Evolutionary conservation across 306 rosid species (phyloP), one percentile per base, ranked within the genome.

Genomic region (Carpinus viminea): DNA sequence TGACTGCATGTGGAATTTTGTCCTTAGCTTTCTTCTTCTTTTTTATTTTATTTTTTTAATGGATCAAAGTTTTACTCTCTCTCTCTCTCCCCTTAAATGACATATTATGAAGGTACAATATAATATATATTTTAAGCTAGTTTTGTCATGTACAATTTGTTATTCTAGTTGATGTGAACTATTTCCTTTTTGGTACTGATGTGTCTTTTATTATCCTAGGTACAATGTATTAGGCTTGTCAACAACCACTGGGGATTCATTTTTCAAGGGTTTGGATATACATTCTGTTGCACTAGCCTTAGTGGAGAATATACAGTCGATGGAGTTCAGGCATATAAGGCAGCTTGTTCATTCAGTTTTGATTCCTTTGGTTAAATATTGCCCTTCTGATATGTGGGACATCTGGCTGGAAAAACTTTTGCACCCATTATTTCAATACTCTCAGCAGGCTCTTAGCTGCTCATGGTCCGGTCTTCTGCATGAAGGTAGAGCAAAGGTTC

Each of bases 311-410:
- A 77, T 93, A 77, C 96, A 91, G 62, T 90, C 97, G 18, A 96
- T 93, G 97, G 99, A 96, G 76, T 96, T 96, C 93, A 90, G 99
- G 86, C 99, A 96, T 86, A 81, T 91, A 70, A 89, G 90, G 76
- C 94, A 83, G 85, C 97, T 96, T 85, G 92, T 93, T 79, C 99
- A 96, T 88, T 88, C 97, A 52, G 81, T 83, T 80, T 73, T 93
- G 77, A 88, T 93, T 85, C 99, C 94, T 59, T 84, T 96, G 84
- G 92, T 90, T 68, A 96, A 91, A 83, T 18, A 72, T 81, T 96
- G 99, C 73, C 97, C 99, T 79, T 68, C 81, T 48, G 92, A 93
- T 72, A 80, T 86, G 92, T 91, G 99, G 98, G 98, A 93, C 73
- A 75, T 73, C 68, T 93, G 99, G 99, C 87, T 93, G 61, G 98